phyloP scores from a whole-genome alignment of 345 rosid genomes.

The Eucalyptus tenuipes region DNA sequence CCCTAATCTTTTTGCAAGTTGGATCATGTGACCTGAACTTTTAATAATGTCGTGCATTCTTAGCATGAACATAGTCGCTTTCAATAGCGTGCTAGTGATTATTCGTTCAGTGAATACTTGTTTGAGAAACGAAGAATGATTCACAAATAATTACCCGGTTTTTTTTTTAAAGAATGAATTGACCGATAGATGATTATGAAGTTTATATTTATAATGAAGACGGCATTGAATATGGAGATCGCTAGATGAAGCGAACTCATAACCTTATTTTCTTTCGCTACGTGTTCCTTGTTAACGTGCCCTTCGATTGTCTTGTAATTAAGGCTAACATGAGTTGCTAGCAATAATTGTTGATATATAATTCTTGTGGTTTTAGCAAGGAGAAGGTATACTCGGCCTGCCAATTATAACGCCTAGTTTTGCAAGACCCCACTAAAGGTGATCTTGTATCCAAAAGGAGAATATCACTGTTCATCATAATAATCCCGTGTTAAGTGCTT shows the following conservation, averaged over 20 bases:
- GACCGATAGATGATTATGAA: fast-evolving
- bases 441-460: background rate
- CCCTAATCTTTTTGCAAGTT: background rate
- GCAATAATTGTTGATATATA: background rate
- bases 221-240: fast-evolving
- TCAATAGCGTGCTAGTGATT: background rate
- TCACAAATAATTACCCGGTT: fast-evolving
- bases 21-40: background rate
- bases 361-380: background rate
- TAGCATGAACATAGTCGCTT: background rate
- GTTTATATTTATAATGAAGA: background rate
- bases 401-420: background rate
- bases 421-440: background rate
- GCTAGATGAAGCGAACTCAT: fast-evolving
- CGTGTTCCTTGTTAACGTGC: fast-evolving
- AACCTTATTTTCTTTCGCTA: background rate
- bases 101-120: background rate
- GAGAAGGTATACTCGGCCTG: background rate
- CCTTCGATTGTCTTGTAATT: background rate
- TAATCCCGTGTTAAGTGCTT: background rate
- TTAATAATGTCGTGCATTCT: background rate
- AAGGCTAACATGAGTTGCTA: background rate
- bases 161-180: background rate
- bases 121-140: fast-evolving
- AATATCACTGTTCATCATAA: background rate